Conservation (phyloP, 208 protist species). For the Acanthamoeba royreba region DNA sequence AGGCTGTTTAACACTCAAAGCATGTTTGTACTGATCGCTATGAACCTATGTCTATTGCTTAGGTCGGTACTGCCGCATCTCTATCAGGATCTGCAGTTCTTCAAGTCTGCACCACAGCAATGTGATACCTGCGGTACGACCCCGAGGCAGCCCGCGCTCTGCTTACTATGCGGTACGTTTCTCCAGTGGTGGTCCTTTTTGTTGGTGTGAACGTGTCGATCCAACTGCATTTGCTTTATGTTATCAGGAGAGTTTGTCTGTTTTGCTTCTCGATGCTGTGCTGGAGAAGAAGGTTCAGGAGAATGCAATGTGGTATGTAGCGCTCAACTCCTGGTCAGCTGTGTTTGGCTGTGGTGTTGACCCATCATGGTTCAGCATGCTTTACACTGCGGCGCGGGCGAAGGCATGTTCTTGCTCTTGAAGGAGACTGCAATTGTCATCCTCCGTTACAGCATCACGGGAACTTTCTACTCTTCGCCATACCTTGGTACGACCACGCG, state of each 20-base stretch:
- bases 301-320: constrained; percentile 31
- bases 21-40: not conserved
- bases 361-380: not conserved
- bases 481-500: not conserved
- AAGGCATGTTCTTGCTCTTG: constrained; percentile 16
- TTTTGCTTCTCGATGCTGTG: not conserved
- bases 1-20: not conserved
- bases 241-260: not conserved
- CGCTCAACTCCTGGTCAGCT: not conserved
- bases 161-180: not conserved
- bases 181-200: not conserved
- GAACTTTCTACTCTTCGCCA: not conserved
- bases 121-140: not conserved
- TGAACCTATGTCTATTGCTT: not conserved
- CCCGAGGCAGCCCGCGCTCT: not conserved
- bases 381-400: not conserved
- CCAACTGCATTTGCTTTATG: too few relatives aligned
- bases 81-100: constrained; percentile 2
- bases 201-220: not conserved
- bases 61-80: not conserved
- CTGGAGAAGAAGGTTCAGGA: not conserved
- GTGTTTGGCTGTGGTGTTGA: not conserved
- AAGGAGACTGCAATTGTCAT: not conserved
- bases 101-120: not conserved
- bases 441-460: not conserved